These are phyloP conservation scores for Aspergillus haitiensis DNA, from an alignment of 495 filamentous ascomycete genomes.

Conservation along the genomic window DNA sequence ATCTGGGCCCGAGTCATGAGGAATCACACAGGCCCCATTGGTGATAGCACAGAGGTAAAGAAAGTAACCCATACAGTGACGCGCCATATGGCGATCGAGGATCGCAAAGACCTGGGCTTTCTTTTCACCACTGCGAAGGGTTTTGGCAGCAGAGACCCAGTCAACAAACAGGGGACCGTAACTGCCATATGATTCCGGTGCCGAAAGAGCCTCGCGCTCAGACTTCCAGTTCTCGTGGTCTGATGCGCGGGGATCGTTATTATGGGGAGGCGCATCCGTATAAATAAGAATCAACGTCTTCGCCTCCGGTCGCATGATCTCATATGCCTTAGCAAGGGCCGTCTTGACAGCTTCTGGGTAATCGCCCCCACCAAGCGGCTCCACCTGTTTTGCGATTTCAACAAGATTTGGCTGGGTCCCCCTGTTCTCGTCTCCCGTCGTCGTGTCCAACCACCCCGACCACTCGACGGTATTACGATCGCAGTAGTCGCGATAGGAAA, in stretches of 20 bases:
- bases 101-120: conserved; percentile 43
- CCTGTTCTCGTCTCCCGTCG: neutral
- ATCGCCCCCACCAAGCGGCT: conserved; percentile 30
- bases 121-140: conserved; percentile 31
- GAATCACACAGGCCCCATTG: conserved; percentile 36
- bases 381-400: conserved; percentile 7
- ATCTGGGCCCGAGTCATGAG: conserved; percentile 21
- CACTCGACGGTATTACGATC: conserved; percentile 33
- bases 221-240: neutral
- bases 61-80: conserved; percentile 24
- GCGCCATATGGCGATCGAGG: conserved; percentile 7
- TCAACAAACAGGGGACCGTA: conserved; percentile 37
- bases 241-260: neutral
- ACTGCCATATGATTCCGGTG: conserved; percentile 26
- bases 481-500: conserved; percentile 49
- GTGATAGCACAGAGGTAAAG: conserved; percentile 40
- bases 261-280: conserved; percentile 50
- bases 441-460: conserved; percentile 41
- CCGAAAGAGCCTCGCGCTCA: conserved; percentile 19
- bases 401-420: conserved; percentile 20
- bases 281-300: conserved; percentile 49
- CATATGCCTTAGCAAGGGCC: conserved; percentile 43
- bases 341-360: conserved; percentile 48
- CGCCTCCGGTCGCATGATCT: conserved; percentile 44
- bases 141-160: conserved; percentile 38